Evolutionary conservation across 2,329 filamentous ascomycete genomes (phyloP).

Genomic region (Fusarium nematophilum): DNA sequence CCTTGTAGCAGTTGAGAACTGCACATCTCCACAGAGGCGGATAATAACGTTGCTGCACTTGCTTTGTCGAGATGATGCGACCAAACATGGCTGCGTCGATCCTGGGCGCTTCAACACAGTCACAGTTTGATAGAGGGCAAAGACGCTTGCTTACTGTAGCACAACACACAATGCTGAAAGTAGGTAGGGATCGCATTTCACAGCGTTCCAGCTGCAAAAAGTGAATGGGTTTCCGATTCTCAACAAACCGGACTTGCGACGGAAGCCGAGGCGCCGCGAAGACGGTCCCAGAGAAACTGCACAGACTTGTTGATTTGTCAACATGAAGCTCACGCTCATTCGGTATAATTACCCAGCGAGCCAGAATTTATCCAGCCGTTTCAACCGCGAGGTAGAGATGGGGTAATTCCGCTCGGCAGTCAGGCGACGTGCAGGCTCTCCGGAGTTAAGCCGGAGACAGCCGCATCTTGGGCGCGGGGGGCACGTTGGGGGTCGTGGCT

Average conservation of each 20-base stretch:
- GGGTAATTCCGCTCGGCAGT: constrained; percentile 20
- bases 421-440: constrained; percentile 3
- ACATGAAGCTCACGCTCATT: constrained; percentile 7
- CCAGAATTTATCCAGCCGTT: constrained; percentile 21
- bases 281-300: not conserved
- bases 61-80: constrained; percentile 20
- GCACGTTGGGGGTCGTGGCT: constrained; percentile 20
- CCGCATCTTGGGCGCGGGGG: constrained; percentile 4
- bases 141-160: not conserved
- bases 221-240: not conserved
- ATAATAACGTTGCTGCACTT: constrained; percentile 14
- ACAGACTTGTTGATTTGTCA: constrained; percentile 6
- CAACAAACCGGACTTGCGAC: not conserved
- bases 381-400: constrained; percentile 11
- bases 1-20: constrained; percentile 7
- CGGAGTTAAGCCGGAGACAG: constrained; percentile 29
- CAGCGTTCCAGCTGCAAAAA: not conserved
- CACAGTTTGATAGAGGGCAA: not conserved
- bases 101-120: not conserved
- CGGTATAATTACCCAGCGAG: constrained; percentile 27
- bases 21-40: constrained; percentile 14
- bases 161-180: not conserved
- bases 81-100: constrained; percentile 13
- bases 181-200: not conserved
- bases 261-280: too few species aligned